Conservation (phyloP, 2,329 filamentous ascomycete genomes). For the Furcasterigmium furcatum region DNA sequence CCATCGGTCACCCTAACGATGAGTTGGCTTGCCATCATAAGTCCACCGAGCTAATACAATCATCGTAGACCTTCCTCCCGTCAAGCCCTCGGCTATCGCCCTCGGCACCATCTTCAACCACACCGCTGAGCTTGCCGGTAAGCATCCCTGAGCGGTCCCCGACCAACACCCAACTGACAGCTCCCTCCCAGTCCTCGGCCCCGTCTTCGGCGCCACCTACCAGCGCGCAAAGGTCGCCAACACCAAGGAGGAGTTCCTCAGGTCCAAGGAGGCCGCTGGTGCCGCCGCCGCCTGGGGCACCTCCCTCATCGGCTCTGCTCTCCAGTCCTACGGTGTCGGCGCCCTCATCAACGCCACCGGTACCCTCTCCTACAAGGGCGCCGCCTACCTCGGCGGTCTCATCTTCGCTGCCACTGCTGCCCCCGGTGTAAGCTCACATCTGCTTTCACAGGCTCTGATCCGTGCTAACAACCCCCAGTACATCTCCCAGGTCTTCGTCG, state of each 20-base stretch:
- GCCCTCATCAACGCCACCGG: slow-evolving; percentile 93
- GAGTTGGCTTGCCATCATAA: too few species aligned
- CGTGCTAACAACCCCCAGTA: slow-evolving; percentile 50
- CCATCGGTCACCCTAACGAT: too few species aligned
- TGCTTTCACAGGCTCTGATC: slow-evolving; percentile 3
- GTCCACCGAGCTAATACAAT: too few species aligned
- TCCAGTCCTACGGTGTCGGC: slow-evolving; percentile 87
- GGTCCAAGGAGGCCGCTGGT: slow-evolving; percentile 85
- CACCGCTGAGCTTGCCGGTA: slow-evolving; percentile 73
- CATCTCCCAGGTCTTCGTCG: slow-evolving; percentile 79
- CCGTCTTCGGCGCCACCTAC: slow-evolving; percentile 93
- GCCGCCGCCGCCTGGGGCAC: slow-evolving; percentile 89
- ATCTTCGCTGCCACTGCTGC: slow-evolving; percentile 91
- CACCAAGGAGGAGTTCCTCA: slow-evolving; percentile 94
- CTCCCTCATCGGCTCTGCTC: slow-evolving; percentile 80
- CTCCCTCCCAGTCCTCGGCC: slow-evolving; percentile 60
- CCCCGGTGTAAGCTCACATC: slow-evolving; percentile 61
- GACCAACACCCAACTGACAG: neutral
- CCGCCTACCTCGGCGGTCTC: slow-evolving; percentile 85
- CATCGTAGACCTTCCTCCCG: slow-evolving; percentile 67
- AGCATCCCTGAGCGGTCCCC: slow-evolving; percentile 11
- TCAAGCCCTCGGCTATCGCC: slow-evolving; percentile 97
- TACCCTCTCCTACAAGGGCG: slow-evolving; percentile 94
- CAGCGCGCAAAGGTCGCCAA: slow-evolving; percentile 87
- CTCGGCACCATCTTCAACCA: slow-evolving; percentile 96